Evolutionary conservation across 331 rosid species (phyloP).

Genomic region (Telfairia occidentalis): DNA sequence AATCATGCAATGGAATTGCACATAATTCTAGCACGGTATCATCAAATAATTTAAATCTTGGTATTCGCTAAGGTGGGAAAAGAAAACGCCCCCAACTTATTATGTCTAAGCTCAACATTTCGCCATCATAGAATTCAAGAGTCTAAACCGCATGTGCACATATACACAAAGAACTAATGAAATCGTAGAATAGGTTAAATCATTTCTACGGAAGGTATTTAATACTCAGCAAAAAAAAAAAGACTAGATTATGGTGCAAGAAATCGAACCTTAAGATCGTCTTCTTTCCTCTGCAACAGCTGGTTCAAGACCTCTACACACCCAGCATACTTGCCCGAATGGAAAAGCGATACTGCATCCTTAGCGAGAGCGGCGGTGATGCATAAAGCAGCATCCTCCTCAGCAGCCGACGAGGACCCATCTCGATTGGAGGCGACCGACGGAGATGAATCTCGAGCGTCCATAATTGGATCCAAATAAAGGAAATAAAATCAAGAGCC

Average conservation of each 20-base stretch:
- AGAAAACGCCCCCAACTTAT: not conserved
- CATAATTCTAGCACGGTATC: not conserved
- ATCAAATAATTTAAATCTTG: not conserved
- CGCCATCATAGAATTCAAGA: not conserved
- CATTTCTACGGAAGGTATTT: not conserved
- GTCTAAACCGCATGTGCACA: not conserved
- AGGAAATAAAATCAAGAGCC: constrained; percentile 22
- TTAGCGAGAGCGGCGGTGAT: constrained; percentile 46
- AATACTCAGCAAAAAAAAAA: not conserved
- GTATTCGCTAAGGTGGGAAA: not conserved
- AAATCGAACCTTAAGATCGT: constrained; percentile 70
- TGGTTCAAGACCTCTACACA: constrained; percentile 62
- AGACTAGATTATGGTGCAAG: not conserved
- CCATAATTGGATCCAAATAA: constrained; percentile 62
- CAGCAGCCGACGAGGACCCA: constrained; percentile 38
- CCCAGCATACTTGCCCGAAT: constrained; percentile 65
- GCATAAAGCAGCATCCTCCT: constrained; percentile 50
- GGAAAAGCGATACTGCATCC: constrained; percentile 80
- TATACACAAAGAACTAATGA: not conserved
- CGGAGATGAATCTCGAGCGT: constrained; percentile 48
- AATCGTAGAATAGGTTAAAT: not conserved
- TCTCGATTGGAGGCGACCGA: constrained; percentile 40
- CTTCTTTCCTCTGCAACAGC: constrained; percentile 55
- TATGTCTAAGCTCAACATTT: constrained; percentile 2
- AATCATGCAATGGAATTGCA: not conserved